Conservation (phyloP, 805 yeast genomes). For the Wickerhamomyces rabaulensis region DNA sequence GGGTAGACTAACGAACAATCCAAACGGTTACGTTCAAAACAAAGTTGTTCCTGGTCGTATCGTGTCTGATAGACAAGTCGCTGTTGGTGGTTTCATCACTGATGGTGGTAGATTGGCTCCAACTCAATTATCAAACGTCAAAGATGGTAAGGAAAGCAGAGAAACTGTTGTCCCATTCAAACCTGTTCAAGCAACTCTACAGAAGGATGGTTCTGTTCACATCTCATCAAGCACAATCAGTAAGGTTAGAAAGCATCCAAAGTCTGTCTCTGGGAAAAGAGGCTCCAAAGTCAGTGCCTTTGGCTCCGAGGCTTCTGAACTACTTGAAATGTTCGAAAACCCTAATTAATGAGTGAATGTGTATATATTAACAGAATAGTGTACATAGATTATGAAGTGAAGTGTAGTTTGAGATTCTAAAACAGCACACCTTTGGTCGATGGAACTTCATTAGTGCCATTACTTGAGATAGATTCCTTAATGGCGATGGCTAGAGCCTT, state of each 20-base stretch:
- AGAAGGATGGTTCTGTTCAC: constrained; percentile 31
- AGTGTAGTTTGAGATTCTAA: constrained; percentile 20
- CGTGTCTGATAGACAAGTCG: constrained; percentile 36
- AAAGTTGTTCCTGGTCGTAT: constrained; percentile 67
- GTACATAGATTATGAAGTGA: not conserved
- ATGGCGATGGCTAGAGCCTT: constrained; percentile 94
- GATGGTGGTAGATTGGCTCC: constrained; percentile 26
- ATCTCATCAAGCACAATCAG: not conserved
- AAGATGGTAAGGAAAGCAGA: constrained; percentile 36
- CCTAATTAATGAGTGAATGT: not conserved
- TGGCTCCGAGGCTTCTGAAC: not conserved
- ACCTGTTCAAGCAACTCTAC: constrained; percentile 32
- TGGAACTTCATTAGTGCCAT: constrained; percentile 89
- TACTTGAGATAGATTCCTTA: constrained; percentile 74
- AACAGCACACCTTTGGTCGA: constrained; percentile 93
- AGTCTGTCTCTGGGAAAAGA: not conserved
- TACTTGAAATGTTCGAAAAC: not conserved
- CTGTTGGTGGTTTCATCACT: constrained; percentile 54
- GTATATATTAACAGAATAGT: not conserved
- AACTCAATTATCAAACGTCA: constrained; percentile 30
- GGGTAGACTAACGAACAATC: constrained; percentile 65
- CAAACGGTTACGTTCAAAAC: constrained; percentile 57
- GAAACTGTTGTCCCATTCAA: constrained; percentile 40
- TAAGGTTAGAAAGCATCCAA: not conserved
- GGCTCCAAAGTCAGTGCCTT: not conserved